Conservation (phyloP, 345 rosid species). For the Lepidium didymum region DNA sequence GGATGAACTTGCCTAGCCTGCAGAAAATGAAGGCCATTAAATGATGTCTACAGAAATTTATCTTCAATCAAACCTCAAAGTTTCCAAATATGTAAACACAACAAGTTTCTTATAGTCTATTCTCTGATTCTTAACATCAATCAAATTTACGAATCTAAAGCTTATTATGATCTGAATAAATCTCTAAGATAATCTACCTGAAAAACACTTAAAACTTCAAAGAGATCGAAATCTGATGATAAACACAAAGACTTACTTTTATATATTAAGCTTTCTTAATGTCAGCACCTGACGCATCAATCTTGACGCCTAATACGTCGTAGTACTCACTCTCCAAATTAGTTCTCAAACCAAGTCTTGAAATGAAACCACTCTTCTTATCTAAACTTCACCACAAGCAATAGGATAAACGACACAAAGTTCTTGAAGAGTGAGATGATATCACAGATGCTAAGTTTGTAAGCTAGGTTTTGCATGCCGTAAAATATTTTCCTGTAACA, state of each 20-base stretch:
- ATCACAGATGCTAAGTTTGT: too few species aligned
- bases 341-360: too few species aligned
- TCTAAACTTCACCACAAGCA: too few species aligned
- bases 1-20: conserved; percentile 97
- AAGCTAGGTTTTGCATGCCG: too few species aligned
- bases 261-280: conserved; percentile 91
- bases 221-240: not conserved
- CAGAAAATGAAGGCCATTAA: not conserved
- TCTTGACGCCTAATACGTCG: conserved; percentile 62
- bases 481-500: too few species aligned
- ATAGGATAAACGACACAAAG: too few species aligned
- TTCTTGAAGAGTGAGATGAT: too few species aligned
- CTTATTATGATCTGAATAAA: not conserved
- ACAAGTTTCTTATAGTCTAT: too few species aligned
- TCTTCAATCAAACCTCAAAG: not conserved
- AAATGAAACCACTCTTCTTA: too few species aligned
- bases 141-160: not conserved
- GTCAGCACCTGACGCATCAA: conserved; percentile 63
- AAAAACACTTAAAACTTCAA: not conserved
- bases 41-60: not conserved
- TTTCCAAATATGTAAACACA: too few species aligned
- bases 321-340: conserved; percentile 66
- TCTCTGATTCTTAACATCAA: not conserved
- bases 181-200: not conserved
- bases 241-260: conserved; percentile 40